phyloP scores from a whole-genome alignment of 192 early-diverging fungal species.

The Coemansia pectinata region DNA sequence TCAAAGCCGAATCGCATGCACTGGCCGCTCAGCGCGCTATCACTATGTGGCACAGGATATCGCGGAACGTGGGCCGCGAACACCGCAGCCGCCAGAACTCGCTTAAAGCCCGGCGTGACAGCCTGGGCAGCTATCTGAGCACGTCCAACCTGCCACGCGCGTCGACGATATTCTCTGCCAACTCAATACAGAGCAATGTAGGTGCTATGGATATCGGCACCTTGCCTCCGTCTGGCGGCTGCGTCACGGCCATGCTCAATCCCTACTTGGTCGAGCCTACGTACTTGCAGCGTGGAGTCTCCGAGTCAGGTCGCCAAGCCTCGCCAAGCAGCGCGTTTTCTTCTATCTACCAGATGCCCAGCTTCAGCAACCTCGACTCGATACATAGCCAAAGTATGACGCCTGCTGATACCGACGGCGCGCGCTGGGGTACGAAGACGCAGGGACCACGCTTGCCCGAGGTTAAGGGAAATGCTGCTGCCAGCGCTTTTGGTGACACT shows the following conservation, averaged over 20 bases:
- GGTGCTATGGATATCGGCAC: constrained; percentile 1
- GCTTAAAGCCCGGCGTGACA: constrained; percentile 7
- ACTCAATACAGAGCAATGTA: not conserved
- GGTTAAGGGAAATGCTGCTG: not conserved
- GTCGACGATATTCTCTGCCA: not conserved
- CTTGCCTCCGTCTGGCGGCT: constrained; percentile 6
- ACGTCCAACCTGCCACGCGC: constrained; percentile 3
- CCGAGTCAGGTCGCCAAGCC: constrained; percentile 37
- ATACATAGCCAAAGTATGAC: not conserved
- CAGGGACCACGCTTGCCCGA: not conserved
- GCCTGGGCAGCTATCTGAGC: constrained; percentile 17
- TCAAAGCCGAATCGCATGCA: not conserved
- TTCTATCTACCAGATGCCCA: constrained; percentile 27
- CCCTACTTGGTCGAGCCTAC: constrained; percentile 25
- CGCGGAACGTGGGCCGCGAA: constrained; percentile 15
- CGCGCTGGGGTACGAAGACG: not conserved
- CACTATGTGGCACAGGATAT: constrained; percentile 33
- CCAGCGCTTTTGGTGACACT: not conserved
- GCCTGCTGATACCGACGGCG: not conserved
- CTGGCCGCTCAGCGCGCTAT: constrained; percentile 14
- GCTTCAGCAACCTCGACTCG: constrained; percentile 2
- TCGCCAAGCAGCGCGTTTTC: constrained; percentile 8
- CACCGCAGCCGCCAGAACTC: constrained; percentile 3
- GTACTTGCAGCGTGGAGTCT: constrained; percentile 38
- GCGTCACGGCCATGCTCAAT: constrained; percentile 8